Evolutionary conservation across 441 rosid species (phyloP).

Genomic region (Cnidoscolus chayamansa): DNA sequence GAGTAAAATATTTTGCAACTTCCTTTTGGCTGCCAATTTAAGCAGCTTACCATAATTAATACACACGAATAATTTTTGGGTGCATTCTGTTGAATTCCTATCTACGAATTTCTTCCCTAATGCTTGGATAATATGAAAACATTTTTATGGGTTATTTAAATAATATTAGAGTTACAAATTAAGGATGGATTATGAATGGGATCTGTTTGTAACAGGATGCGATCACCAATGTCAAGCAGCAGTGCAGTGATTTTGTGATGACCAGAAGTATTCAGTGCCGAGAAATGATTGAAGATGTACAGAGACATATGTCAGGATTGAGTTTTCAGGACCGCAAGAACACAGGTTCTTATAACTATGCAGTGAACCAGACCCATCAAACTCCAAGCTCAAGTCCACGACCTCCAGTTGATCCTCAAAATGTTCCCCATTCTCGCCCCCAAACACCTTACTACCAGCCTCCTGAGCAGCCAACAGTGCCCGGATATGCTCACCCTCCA

Average conservation of each 20-base stretch:
- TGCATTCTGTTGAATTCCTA: neutral
- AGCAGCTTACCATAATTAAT: neutral
- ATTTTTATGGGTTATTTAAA: neutral
- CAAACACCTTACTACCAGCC: constrained; percentile 62
- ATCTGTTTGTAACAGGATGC: constrained; percentile 62
- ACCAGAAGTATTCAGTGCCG: constrained; percentile 92
- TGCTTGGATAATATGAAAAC: neutral
- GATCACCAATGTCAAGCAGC: constrained; percentile 87
- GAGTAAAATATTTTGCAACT: neutral
- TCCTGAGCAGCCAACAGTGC: constrained; percentile 56
- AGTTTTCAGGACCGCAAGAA: constrained; percentile 77
- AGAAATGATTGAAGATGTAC: constrained; percentile 96
- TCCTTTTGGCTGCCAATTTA: neutral
- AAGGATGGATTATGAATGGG: constrained; percentile 1
- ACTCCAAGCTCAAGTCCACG: constrained; percentile 41
- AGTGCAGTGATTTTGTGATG: constrained; percentile 94
- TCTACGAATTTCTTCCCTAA: neutral
- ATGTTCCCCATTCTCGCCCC: constrained; percentile 39
- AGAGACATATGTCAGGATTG: constrained; percentile 79
- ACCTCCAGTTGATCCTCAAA: constrained; percentile 53
- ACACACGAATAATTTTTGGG: too few species aligned
- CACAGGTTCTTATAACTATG: constrained; percentile 48
- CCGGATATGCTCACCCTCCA: constrained; percentile 53
- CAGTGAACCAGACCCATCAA: constrained; percentile 59
- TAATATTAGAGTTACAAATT: neutral